Evolutionary conservation across 2,329 filamentous ascomycete genomes (phyloP), one percentile per base, ranked within the genome.

Genomic region (Apiospora marii): DNA sequence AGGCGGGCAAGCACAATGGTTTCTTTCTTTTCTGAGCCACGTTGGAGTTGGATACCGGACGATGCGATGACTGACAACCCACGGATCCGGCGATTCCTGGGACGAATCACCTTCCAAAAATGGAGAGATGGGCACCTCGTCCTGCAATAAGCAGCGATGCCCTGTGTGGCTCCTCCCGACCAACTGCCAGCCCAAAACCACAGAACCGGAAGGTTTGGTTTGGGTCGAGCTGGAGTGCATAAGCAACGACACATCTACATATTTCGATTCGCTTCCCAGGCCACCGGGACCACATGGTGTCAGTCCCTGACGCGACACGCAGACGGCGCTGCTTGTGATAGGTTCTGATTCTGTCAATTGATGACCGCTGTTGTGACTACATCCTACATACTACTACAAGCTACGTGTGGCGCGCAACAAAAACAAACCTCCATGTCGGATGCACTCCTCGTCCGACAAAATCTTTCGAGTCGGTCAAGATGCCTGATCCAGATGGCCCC

Each of bases 221-320:
- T 61, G 53, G 53, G 30, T 41, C 30, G 58, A 64, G 34, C 58
- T 64, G 58, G 34, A 64, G 58, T 64, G 58, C 58, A 64, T 64
- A 64, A 37, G 30, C 34, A 64, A 64, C 30, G 16, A 64, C 8
- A 22, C 30, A 64, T 64, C 58, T 64, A 37, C 27, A 30, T 30
- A 30, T 41, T 37, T 64, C 34, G 19, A 64, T 41, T 64, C 22
- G 8, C 12, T 64, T 64, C 58, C 58, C 58, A 64, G 34, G 58
- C 53, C 53, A 37, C 53, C 53, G 53, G 53, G 30, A 61, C 53
- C 53, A 58, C 51, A 58, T 27, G 27, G 5, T 61, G 27, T 37
- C 30, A 37, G 14, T 61, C 27, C 30, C 34, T 34, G 30, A 61
- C 53, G 53, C 53, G 53, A 61, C 34, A 61, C 30, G 5, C 7